Conservation (phyloP, 331 rosid species). For the Cydonia oblonga region DNA sequence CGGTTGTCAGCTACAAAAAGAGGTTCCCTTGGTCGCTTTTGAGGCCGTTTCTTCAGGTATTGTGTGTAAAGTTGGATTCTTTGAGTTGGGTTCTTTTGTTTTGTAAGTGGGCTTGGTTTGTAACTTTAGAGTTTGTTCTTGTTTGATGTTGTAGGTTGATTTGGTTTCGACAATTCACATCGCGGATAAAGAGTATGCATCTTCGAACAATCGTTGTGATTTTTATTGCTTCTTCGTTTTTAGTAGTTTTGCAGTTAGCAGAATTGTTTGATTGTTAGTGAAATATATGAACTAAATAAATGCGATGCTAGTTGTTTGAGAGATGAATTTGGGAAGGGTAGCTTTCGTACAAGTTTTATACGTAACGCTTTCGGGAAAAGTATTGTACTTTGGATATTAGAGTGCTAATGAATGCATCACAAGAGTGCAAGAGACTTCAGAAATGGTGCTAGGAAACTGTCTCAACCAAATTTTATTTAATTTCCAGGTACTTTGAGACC, state of each 20-base stretch:
- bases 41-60: slow-evolving; percentile 69
- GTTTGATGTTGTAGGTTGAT: slow-evolving; percentile 68
- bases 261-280: not conserved
- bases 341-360: not conserved
- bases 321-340: not conserved
- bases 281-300: not conserved
- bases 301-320: not conserved
- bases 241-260: not conserved
- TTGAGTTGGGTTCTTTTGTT: not conserved
- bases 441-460: not conserved
- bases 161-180: slow-evolving; percentile 95
- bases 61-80: not conserved
- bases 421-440: not conserved
- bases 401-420: not conserved
- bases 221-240: not conserved
- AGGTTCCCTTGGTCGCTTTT: slow-evolving; percentile 84
- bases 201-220: not conserved
- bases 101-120: slow-evolving; percentile 2
- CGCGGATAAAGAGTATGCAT: slow-evolving; percentile 79
- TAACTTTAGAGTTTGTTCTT: not conserved
- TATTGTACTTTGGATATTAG: too few relatives aligned
- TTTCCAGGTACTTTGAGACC: slow-evolving; percentile 66
- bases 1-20: slow-evolving; percentile 70
- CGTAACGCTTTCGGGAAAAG: not conserved
- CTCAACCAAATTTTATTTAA: too few relatives aligned